phyloP scores from a whole-genome alignment of 164 flowering plant species.

The Hamamelis virginiana region DNA sequence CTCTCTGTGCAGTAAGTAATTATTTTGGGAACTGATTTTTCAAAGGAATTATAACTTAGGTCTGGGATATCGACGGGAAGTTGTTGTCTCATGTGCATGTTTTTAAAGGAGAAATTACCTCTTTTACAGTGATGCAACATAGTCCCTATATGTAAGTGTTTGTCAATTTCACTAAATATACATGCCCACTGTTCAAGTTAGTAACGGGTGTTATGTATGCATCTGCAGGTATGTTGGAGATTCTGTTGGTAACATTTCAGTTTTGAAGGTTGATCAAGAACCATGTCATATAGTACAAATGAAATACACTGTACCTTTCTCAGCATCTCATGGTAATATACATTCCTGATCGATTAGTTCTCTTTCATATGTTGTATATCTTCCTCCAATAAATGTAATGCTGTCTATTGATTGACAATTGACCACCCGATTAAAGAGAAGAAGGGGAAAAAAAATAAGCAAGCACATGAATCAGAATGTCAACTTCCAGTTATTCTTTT shows the following conservation, averaged over 20 bases:
- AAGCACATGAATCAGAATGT: not conserved
- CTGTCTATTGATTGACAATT: not conserved
- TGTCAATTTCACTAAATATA: not conserved
- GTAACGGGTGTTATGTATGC: not conserved
- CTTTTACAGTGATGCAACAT: conserved; percentile 53
- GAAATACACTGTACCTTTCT: conserved; percentile 70
- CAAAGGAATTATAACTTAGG: conserved; percentile 34
- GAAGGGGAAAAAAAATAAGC: not conserved
- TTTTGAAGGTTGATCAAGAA: conserved; percentile 63
- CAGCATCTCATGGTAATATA: conserved; percentile 69
- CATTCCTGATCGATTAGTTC: not conserved
- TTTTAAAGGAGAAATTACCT: conserved; percentile 57
- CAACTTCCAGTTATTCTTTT: not conserved
- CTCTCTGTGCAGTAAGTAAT: not conserved
- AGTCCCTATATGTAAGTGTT: conserved; percentile 60
- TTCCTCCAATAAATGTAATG: not conserved
- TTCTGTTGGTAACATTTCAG: conserved; percentile 61
- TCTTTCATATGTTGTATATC: not conserved
- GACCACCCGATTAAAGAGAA: not conserved
- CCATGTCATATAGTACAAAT: conserved; percentile 43
- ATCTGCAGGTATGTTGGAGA: conserved; percentile 72
- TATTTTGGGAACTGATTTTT: not conserved
- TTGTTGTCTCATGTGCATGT: conserved; percentile 50
- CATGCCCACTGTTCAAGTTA: not conserved
- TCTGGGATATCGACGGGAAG: conserved; percentile 77